These are phyloP conservation scores for Artomyces pyxidatus DNA, from an alignment of 768 basidiomycete species.

Conservation along the genomic window DNA sequence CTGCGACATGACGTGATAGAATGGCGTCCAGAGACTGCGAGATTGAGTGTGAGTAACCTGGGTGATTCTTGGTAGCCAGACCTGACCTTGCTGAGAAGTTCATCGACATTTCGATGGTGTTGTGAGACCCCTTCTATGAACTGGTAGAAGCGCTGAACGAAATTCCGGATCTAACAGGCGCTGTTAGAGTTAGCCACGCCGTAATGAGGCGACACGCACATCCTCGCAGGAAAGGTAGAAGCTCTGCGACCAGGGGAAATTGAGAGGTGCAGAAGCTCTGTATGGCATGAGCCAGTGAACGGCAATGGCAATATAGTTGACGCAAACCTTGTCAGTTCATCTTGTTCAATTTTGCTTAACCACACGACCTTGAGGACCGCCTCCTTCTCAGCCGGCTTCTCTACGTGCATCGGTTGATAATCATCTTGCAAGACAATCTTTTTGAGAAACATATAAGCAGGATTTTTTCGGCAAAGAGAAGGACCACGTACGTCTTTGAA, in stretches of 20 bases:
- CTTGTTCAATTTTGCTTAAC: slow-evolving; percentile 62
- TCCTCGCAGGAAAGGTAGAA: slow-evolving; percentile 94
- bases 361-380: slow-evolving; percentile 77
- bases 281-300: not conserved
- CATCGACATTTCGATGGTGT: slow-evolving; percentile 87
- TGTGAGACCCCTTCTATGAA: slow-evolving; percentile 94
- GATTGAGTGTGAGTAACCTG: not conserved
- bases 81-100: slow-evolving; percentile 76
- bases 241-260: slow-evolving; percentile 90
- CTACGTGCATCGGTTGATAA: slow-evolving; percentile 77
- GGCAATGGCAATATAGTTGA: slow-evolving; percentile 2
- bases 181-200: not conserved
- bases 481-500: slow-evolving; percentile 63
- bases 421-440: slow-evolving; percentile 86
- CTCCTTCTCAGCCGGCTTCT: slow-evolving; percentile 52
- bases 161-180: slow-evolving; percentile 60
- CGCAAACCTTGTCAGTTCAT: slow-evolving; percentile 45
- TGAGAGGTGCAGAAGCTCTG: slow-evolving; percentile 58
- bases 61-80: not conserved
- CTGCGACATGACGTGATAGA: slow-evolving; percentile 66
- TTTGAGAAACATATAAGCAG: not conserved
- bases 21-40: slow-evolving; percentile 79
- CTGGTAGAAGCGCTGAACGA: slow-evolving; percentile 92
- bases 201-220: slow-evolving; percentile 31
- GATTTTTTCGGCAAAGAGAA: not conserved